Base-by-base conservation (phyloP, 2,329 filamentous ascomycete species). In the Beauveria medogensis region DNA sequence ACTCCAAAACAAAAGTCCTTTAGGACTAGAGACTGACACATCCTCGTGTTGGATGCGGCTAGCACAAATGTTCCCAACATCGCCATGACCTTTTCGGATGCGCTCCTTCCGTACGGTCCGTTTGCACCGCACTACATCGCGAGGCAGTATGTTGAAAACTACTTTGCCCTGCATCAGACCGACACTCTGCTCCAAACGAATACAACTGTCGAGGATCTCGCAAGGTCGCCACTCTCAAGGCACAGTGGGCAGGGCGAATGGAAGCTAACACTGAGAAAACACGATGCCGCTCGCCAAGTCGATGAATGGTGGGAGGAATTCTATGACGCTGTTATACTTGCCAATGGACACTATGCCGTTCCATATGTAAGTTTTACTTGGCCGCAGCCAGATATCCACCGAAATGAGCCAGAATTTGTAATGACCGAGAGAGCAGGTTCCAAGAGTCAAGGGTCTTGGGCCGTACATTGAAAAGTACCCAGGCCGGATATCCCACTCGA, bases 11-110 rank as follows among this genome's bases (percentile, higher is more conserved):
- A 22, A 3, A 20, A 4, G 2, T 9, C 12, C 43, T 9, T 9
- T 5, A 5, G 24, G 5, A 16, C 4, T 10, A 20, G 16, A 12
- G 2, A 43, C 52, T 55, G 18, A 55, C 52, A 30, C 18, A 4
- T 0, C 8, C 14, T 3, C 20, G 22, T 43, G 22, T 43, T 18
- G n/a, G 55, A 18, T 50, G 52, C 24, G 43, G 14, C 2, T 26
- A 76, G 81, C 1, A 84, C 82, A 1, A 84, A 84, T 54, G 80
- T 84, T 0, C 82, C 82, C 0, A 77, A 80, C 44, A 78, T 83
- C 40, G 80, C 80, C 24, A 84, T 83, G 81, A 76, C 73, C 5
- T 82, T 83, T 64, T 83, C 81, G 0, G 82, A 84, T 61, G 52
- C 70, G 1, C 73, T 73, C 0, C 84, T 84, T 63, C 71, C 81